Evolutionary conservation across 2,329 filamentous ascomycete species (phyloP).

Genomic region (Calycina herbarum): DNA sequence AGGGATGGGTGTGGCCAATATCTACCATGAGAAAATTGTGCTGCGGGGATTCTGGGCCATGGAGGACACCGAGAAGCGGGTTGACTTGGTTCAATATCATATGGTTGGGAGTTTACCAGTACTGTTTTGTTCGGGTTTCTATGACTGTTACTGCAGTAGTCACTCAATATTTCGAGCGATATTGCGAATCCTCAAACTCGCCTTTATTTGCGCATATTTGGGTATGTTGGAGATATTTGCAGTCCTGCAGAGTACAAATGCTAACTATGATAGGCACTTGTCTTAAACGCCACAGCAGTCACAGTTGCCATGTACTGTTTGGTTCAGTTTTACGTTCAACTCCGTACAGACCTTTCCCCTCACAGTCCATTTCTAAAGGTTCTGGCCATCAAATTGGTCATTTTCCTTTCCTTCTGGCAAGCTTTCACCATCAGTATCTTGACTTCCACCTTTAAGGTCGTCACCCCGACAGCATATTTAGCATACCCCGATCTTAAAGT

Average conservation of each 20-base stretch:
- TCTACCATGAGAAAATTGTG: conserved; percentile 70
- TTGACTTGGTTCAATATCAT: conserved; percentile 90
- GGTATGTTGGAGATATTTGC: conserved; percentile 49
- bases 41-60: conserved; percentile 66
- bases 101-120: conserved; percentile 82
- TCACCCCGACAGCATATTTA: conserved; percentile 62
- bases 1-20: conserved; percentile 73
- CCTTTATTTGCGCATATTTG: conserved; percentile 83
- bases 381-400: conserved; percentile 83
- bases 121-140: conserved; percentile 76
- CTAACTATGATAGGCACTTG: conserved; percentile 51
- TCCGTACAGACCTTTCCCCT: conserved; percentile 65
- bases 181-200: conserved; percentile 77
- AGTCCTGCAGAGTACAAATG: neutral
- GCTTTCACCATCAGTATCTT: conserved; percentile 61
- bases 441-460: conserved; percentile 52
- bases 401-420: conserved; percentile 92
- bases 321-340: conserved; percentile 82
- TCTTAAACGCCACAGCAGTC: conserved; percentile 70
- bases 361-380: conserved; percentile 79
- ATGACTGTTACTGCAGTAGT: conserved; percentile 79
- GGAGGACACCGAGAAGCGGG: conserved; percentile 75
- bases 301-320: conserved; percentile 86
- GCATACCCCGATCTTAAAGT: conserved; percentile 76
- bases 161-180: conserved; percentile 66